phyloP scores from a whole-genome alignment of 2,329 filamentous ascomycete species.

The Paecilomyces niveus region DNA sequence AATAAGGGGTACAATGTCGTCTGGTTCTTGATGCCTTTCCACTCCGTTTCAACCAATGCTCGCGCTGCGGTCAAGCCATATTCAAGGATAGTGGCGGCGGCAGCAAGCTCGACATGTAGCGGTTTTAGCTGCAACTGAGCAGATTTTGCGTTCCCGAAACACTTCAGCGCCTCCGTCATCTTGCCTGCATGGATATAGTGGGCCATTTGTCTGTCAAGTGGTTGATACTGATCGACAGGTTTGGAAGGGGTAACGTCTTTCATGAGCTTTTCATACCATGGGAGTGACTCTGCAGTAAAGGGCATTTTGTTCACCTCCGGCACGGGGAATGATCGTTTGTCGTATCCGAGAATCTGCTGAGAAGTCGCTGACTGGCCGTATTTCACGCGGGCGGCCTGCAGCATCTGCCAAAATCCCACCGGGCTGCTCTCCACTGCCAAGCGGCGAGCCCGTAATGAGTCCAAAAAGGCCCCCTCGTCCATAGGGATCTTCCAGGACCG shows the following conservation, averaged over 20 bases:
- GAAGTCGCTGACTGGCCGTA: constrained; percentile 24
- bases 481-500: constrained; percentile 27
- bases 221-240: constrained; percentile 24
- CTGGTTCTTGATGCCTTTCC: constrained; percentile 15
- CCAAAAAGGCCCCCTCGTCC: constrained; percentile 21
- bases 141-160: constrained; percentile 21
- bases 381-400: constrained; percentile 29
- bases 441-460: constrained; percentile 26
- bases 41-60: constrained; percentile 24
- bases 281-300: constrained; percentile 9
- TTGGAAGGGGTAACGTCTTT: constrained; percentile 19
- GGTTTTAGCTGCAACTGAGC: constrained; percentile 23
- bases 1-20: constrained; percentile 24
- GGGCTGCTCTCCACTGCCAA: constrained; percentile 27
- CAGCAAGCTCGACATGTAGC: constrained; percentile 29
- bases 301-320: constrained; percentile 19
- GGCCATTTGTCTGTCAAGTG: constrained; percentile 30
- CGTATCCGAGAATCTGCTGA: constrained; percentile 29
- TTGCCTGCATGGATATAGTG: constrained; percentile 31
- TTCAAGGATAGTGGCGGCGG: constrained; percentile 27
- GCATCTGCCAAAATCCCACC: constrained; percentile 34
- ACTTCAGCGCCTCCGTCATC: constrained; percentile 21
- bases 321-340: constrained; percentile 22
- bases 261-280: constrained; percentile 26
- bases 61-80: constrained; percentile 22